These are phyloP conservation scores for Macrophomina tecta DNA, from an alignment of 2,329 filamentous ascomycete genomes.

Conservation along the genomic window DNA sequence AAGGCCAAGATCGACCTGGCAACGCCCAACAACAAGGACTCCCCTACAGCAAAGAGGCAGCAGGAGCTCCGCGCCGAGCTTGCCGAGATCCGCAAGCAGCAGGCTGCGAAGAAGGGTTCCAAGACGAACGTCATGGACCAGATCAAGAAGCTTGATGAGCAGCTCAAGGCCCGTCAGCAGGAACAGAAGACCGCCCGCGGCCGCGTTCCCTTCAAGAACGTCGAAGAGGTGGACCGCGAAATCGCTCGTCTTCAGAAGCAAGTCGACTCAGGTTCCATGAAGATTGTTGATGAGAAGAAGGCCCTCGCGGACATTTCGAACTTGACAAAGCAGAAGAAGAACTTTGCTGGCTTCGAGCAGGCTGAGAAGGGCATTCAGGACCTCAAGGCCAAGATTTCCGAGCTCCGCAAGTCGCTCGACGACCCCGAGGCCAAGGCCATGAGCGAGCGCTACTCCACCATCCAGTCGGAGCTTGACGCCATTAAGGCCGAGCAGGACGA, in stretches of 20 bases:
- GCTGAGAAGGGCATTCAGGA: conserved; percentile 89
- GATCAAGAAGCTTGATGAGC: conserved; percentile 89
- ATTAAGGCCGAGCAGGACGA: conserved; percentile 94
- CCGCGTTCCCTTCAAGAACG: conserved; percentile 83
- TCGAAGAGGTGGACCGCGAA: conserved; percentile 84
- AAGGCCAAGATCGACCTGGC: conserved; percentile 88
- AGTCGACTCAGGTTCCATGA: conserved; percentile 89
- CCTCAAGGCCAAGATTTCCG: conserved; percentile 83
- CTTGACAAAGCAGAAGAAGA: conserved; percentile 88
- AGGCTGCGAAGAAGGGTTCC: conserved; percentile 84
- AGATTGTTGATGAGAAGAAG: conserved; percentile 97
- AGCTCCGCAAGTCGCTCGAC: conserved; percentile 86
- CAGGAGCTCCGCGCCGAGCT: conserved; percentile 84
- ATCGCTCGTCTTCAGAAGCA: conserved; percentile 81
- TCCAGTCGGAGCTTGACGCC: conserved; percentile 84
- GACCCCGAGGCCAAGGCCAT: conserved; percentile 90
- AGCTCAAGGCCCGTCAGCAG: conserved; percentile 80
- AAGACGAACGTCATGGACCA: conserved; percentile 82
- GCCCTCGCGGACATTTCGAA: conserved; percentile 80
- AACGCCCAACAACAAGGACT: conserved; percentile 81
- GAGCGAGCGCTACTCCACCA: conserved; percentile 81
- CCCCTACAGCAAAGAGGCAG: conserved; percentile 79
- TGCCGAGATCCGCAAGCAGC: conserved; percentile 83
- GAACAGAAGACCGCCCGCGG: conserved; percentile 87
- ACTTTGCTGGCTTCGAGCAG: conserved; percentile 83